Base-by-base conservation (phyloP, 768 basidiomycete genomes). In the Polyporus arcularius region DNA sequence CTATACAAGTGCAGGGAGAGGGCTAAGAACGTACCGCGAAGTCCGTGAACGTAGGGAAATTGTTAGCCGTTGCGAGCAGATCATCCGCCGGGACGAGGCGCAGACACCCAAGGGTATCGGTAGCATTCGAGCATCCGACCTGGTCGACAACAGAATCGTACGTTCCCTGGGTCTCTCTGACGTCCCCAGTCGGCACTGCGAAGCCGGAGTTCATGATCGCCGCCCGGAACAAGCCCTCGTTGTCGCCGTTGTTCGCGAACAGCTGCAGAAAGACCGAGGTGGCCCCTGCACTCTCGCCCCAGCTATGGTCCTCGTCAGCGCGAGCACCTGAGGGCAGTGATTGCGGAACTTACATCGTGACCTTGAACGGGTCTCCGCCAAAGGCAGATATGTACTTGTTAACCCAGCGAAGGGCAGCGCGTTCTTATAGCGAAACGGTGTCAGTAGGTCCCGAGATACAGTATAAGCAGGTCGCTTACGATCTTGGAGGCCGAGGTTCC, bases 401-500 rank as follows among this genome's bases (percentile, higher is more conserved):
- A 4, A 80, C 65, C 79, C 79, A 81, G 55, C 76, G 70, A 18
- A 82, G 68, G 1, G 79, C 79, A 39, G 73, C 69, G 2, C 76
- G 71, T 31, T 80, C 67, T 68, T 1, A 26, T 26, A 26, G 1
- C 21, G 35, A 12, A 39, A 14, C n/a, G 32, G 8, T 16, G 43
- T 30, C 26, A 31, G 15, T 8, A 1, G 9, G 16, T 40, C 8
- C 39, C 35, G 35, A 35, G 35, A 35, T 7, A 15, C 7, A 6
- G 3, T 35, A 11, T 8, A 45, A 18, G 16, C 43, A 16, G 26
- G 38, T 52, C 8, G 2, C 78, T 77, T 7, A 48, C 46, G 46
- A 68, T 86, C 83, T 48, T 71, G 74, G 8, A 86, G 68, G 10
- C 84, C 83, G 15, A 82, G 70, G 65, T 85, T 84, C 8, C 74